Percentiles rank a stretch among this genome's conserved stretches.
Conservation (phyloP, 73 alveolate genomes). For the Uronychia binucleata region DNA sequence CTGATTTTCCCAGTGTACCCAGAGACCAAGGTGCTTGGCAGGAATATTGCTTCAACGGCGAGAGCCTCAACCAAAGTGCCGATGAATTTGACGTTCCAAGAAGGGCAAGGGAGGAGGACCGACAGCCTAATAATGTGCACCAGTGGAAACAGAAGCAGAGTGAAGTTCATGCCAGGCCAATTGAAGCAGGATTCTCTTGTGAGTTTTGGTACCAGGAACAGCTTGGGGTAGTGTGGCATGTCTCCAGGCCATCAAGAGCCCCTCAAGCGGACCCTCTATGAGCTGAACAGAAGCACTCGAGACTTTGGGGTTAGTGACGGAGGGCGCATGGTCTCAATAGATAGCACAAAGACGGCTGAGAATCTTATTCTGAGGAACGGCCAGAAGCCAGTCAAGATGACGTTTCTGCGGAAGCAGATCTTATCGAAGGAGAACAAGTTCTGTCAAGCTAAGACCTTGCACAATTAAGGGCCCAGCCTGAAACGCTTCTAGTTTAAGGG, state of each 20-base stretch:
- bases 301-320: neutral
- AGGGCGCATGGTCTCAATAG: neutral
- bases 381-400: neutral
- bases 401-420: neutral
- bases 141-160: neutral
- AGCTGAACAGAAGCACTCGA: neutral
- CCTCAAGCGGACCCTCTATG: neutral
- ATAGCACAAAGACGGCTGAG: neutral
- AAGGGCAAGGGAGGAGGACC: neutral
- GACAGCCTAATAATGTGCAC: neutral
- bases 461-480: neutral
- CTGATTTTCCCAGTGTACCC: neutral
- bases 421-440: neutral
- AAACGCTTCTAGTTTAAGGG: neutral
- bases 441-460: neutral
- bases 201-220: neutral
- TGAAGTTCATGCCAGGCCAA: neutral
- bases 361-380: neutral
- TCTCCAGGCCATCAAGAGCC: neutral
- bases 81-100: neutral
- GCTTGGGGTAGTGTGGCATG: neutral
- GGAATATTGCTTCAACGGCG: too few species aligned
- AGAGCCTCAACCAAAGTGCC: neutral
- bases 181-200: neutral
- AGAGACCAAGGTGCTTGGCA: neutral